These are phyloP conservation scores for Cladosporium sp. DNA, from an alignment of 2,329 filamentous ascomycete genomes.

Conservation along the genomic window DNA sequence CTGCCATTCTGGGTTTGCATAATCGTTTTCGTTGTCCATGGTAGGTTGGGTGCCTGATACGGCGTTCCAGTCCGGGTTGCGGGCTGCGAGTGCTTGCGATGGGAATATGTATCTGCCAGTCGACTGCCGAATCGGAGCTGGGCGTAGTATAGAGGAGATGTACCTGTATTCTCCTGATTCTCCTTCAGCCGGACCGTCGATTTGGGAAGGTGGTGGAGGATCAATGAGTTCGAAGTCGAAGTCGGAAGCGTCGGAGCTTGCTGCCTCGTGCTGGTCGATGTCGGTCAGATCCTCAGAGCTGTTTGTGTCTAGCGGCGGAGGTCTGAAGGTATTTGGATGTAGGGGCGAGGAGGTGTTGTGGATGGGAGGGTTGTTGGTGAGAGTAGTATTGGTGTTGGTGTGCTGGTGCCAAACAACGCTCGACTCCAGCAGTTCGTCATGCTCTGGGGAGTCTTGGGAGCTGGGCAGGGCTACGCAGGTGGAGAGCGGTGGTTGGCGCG, in stretches of 20 bases:
- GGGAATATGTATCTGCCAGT: not conserved
- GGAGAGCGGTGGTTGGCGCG: not conserved
- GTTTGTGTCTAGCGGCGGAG: not conserved
- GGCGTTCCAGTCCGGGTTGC: not conserved
- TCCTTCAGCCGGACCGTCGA: constrained; percentile 1
- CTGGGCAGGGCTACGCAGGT: too few species aligned
- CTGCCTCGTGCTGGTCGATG: not conserved
- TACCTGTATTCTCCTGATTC: not conserved
- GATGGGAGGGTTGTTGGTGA: not conserved
- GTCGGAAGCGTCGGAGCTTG: not conserved
- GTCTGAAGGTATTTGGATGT: constrained; percentile 2
- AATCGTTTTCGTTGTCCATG: constrained; percentile 47
- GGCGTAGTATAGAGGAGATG: not conserved
- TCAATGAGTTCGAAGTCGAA: constrained; percentile 9
- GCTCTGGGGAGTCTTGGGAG: not conserved
- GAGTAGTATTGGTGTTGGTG: not conserved
- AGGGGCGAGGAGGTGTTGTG: not conserved
- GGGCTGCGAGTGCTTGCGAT: not conserved
- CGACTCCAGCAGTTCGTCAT: constrained; percentile 3
- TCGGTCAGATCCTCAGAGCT: not conserved
- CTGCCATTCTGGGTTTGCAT: constrained; percentile 74
- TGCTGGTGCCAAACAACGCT: not conserved
- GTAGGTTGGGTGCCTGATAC: not conserved
- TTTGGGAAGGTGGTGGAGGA: not conserved
- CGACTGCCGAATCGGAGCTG: not conserved